Percentiles rank a stretch among this genome's conserved stretches.
phyloP scores from a whole-genome alignment of 805 yeast species.

The Candida andamanensis region DNA sequence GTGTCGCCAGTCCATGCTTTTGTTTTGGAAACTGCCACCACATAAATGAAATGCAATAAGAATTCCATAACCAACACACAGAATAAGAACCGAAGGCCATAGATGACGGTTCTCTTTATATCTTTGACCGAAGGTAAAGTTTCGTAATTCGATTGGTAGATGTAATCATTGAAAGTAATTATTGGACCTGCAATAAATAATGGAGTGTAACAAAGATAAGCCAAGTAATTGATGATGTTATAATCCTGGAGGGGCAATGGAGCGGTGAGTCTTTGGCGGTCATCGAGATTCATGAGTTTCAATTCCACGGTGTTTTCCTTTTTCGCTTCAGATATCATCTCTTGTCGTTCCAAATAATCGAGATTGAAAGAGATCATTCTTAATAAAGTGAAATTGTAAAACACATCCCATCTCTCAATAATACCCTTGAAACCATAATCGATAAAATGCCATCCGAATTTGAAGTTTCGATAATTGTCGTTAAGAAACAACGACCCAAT shows the following conservation, averaged over 20 bases:
- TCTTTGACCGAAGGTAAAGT: constrained; percentile 52
- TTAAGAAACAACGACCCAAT: constrained; percentile 73
- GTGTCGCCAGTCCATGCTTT: constrained; percentile 87
- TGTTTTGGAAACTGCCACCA: constrained; percentile 85
- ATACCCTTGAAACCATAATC: constrained; percentile 69
- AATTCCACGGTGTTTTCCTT: constrained; percentile 9
- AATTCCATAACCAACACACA: constrained; percentile 88
- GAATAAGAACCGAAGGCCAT: constrained; percentile 62
- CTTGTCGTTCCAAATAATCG: constrained; percentile 56
- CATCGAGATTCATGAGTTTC: constrained; percentile 33
- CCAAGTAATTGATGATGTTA: constrained; percentile 57
- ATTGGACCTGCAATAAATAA: constrained; percentile 94
- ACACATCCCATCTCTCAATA: constrained; percentile 91
- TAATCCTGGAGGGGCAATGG: constrained; percentile 61
- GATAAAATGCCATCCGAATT: constrained; percentile 49
- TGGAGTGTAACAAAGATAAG: constrained; percentile 82
- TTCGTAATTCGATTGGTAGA: constrained; percentile 61
- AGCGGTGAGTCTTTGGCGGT: constrained; percentile 59
- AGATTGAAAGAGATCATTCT: constrained; percentile 79
- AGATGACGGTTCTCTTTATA: constrained; percentile 46
- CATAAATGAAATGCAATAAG: constrained; percentile 80
- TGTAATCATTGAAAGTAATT: constrained; percentile 84
- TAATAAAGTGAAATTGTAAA: constrained; percentile 82
- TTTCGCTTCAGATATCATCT: constrained; percentile 8
- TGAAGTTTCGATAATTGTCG: constrained; percentile 55